A percentile compares a stretch with the other conserved stretches of the same genome.
Evolutionary conservation across 306 rosid genomes (phyloP).

Genomic region (Cicer yamashitae): DNA sequence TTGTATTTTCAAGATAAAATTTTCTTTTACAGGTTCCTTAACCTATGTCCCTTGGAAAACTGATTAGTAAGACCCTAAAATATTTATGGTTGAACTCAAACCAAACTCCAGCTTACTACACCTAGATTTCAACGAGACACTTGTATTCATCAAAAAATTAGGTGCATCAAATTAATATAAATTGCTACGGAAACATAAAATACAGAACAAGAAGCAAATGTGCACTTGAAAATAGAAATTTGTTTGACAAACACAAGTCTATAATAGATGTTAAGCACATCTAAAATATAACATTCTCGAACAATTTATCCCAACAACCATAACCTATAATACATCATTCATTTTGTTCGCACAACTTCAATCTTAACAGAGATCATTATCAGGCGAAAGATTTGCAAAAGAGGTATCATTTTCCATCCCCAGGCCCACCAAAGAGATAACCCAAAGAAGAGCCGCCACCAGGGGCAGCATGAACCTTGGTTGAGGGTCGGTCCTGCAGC

Average conservation of each 20-base stretch:
- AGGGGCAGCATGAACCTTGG: constrained; percentile 97
- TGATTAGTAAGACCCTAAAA: too few relatives aligned
- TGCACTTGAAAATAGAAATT: constrained; percentile 48
- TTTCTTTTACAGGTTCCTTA: too few relatives aligned
- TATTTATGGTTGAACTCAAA: not conserved
- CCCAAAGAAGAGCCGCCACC: constrained; percentile 97
- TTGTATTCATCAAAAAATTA: not conserved
- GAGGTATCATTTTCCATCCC: constrained; percentile 65
- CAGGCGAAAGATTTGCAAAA: constrained; percentile 51
- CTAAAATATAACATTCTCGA: constrained; percentile 55
- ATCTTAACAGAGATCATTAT: constrained; percentile 49
- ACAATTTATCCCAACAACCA: constrained; percentile 63
- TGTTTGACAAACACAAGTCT: constrained; percentile 53
- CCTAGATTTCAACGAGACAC: not conserved
- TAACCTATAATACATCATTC: constrained; percentile 72
- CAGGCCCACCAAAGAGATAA: constrained; percentile 83
- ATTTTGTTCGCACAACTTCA: constrained; percentile 46
- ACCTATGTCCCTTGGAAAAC: too few relatives aligned
- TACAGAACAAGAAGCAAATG: constrained; percentile 42
- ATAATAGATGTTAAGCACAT: constrained; percentile 62
- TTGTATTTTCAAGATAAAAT: too few relatives aligned
- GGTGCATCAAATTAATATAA: not conserved
- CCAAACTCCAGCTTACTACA: not conserved
- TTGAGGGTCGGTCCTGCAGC: constrained; percentile 95
- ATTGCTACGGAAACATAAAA: constrained; percentile 1